These are phyloP conservation scores for Persicaria maculosa DNA, from an alignment of 148 eudicot genomes.

Conservation along the genomic window DNA sequence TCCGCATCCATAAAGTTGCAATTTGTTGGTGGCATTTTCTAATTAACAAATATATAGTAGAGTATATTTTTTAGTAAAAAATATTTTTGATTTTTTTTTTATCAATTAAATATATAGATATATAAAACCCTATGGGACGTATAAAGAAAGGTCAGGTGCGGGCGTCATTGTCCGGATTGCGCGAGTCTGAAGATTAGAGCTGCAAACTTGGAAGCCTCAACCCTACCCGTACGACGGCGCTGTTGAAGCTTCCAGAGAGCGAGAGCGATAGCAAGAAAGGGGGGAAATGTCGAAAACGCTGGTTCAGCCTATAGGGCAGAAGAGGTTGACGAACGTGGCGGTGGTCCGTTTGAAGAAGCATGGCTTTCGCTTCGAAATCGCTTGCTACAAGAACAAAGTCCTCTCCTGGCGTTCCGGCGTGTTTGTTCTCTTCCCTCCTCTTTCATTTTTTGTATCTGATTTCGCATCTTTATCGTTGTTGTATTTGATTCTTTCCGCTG, in stretches of 20 bases:
- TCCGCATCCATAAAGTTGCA: no score
- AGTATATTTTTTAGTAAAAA: no score
- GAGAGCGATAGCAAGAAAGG: not conserved
- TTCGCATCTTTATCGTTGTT: not conserved
- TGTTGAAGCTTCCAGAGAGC: not conserved
- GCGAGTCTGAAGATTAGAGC: no score
- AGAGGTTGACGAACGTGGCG: conserved; percentile 86
- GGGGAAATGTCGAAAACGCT: conserved; percentile 67
- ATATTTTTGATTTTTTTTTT: no score
- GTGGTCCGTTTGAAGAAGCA: conserved; percentile 89
- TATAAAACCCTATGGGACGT: no score
- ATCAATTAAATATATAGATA: no score
- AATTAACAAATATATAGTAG: no score
- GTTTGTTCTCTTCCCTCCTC: conserved; percentile 25
- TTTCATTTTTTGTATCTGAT: not conserved
- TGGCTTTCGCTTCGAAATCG: conserved; percentile 87
- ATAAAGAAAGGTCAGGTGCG: no score
- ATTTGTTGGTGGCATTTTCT: no score
- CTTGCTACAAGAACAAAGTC: conserved; percentile 98
- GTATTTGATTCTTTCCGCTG: not conserved
- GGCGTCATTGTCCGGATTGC: no score
- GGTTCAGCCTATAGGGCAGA: conserved; percentile 91
- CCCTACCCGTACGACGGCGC: not conserved
- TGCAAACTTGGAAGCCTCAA: no score
- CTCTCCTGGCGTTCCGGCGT: conserved; percentile 93